A percentile compares a stretch with the other conserved stretches of the same genome.
phyloP scores from a whole-genome alignment of 1,139 yeast species.

The Yamadazyma mexicana region DNA sequence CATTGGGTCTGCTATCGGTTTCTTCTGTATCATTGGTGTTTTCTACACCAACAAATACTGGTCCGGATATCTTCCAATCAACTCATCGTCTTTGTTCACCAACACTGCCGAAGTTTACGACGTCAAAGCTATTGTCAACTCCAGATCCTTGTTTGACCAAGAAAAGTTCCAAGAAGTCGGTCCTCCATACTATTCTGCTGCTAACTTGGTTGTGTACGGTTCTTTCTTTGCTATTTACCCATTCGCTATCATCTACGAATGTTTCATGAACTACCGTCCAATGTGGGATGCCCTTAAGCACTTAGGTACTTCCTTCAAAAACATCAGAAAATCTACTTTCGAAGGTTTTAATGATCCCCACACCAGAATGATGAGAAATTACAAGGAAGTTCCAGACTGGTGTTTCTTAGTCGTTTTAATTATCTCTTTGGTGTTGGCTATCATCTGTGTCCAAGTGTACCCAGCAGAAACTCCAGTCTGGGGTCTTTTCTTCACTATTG shows the following conservation, averaged over 20 bases:
- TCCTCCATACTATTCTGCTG: constrained; percentile 45
- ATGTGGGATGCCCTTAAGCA: constrained; percentile 15
- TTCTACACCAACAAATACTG: constrained; percentile 53
- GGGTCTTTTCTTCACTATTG: constrained; percentile 59
- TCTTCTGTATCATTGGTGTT: constrained; percentile 42
- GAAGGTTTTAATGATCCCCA: constrained; percentile 49
- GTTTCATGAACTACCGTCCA: constrained; percentile 28
- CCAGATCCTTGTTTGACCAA: constrained; percentile 36
- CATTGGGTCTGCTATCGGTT: constrained; percentile 45
- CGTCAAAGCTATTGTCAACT: constrained; percentile 41
- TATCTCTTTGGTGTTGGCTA: constrained; percentile 50
- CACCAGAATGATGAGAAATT: constrained; percentile 52
- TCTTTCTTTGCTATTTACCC: constrained; percentile 61
- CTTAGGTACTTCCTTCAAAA: constrained; percentile 9
- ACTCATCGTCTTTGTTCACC: constrained; percentile 42
- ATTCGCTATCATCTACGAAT: constrained; percentile 48
- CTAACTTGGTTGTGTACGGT: constrained; percentile 50
- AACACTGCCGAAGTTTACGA: constrained; percentile 47
- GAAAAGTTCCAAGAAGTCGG: constrained; percentile 45
- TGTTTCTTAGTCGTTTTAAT: constrained; percentile 51
- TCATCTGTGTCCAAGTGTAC: constrained; percentile 47
- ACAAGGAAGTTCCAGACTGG: constrained; percentile 65
- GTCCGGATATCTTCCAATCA: constrained; percentile 57
- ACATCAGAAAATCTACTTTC: constrained; percentile 46
- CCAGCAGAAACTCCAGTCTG: constrained; percentile 55